phyloP scores from a whole-genome alignment of 139 green algal genomes.

The Asterochloris sp. region DNA sequence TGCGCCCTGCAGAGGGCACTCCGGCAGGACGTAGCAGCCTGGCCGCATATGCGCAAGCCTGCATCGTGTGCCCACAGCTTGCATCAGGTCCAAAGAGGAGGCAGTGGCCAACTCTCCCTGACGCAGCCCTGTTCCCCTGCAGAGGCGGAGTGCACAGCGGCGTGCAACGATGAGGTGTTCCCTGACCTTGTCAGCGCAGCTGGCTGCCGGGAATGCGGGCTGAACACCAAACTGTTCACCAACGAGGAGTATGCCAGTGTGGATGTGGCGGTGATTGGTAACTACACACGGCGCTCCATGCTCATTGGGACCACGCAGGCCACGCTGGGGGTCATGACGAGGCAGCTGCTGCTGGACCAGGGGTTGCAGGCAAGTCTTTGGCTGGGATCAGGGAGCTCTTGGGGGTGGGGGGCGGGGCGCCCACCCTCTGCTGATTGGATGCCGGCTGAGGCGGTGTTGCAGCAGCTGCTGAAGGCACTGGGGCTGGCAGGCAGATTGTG shows the following conservation, averaged over 20 bases:
- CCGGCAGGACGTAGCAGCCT: too few species aligned
- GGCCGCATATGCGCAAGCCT: not conserved
- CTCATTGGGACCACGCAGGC: constrained; percentile 13
- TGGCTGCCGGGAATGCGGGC: not conserved
- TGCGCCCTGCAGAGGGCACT: too few species aligned
- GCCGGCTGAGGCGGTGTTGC: too few species aligned
- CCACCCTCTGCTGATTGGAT: too few species aligned
- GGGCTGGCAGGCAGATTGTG: too few species aligned
- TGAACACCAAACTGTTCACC: not conserved
- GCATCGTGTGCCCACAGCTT: not conserved
- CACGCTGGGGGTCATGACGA: not conserved
- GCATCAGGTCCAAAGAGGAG: not conserved
- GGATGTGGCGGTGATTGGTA: constrained; percentile 4
- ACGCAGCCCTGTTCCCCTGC: not conserved
- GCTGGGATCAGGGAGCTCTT: too few species aligned
- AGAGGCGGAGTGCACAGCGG: not conserved
- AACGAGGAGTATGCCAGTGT: not conserved
- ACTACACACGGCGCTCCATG: constrained; percentile 11
- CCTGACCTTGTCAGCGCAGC: constrained; percentile 4
- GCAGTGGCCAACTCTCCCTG: not conserved
- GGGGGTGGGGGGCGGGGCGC: too few species aligned
- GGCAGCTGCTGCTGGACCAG: too few species aligned
- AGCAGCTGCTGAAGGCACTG: too few species aligned
- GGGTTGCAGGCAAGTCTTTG: too few species aligned
- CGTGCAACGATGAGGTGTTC: constrained; percentile 2